These are phyloP conservation scores for Cordia subcordata DNA, from an alignment of 257 asterid genomes.

Conservation along the genomic window DNA sequence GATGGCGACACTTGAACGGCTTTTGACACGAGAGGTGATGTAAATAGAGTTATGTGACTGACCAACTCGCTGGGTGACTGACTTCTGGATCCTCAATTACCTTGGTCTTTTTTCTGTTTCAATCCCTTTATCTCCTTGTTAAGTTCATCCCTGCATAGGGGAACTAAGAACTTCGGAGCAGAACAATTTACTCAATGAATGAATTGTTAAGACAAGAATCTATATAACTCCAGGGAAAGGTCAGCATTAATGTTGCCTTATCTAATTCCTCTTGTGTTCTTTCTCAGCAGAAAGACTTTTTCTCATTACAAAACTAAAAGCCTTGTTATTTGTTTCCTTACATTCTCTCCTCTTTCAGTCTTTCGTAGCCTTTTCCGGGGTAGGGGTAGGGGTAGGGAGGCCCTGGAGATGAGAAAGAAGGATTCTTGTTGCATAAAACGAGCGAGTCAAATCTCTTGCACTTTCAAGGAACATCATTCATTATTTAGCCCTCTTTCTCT, in stretches of 20 bases:
- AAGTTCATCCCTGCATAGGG: too few relatives aligned
- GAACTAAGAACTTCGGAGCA: too few relatives aligned
- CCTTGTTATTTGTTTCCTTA: background rate
- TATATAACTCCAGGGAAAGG: too few relatives aligned
- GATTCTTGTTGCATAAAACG: too few relatives aligned
- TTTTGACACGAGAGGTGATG: background rate
- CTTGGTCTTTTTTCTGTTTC: background rate
- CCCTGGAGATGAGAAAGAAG: background rate
- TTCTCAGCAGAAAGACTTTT: background rate
- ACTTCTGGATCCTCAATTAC: background rate
- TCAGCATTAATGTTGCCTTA: too few relatives aligned
- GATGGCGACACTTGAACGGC: background rate
- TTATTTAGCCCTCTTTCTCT: too few relatives aligned
- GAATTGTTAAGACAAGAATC: too few relatives aligned
- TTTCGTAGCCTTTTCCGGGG: background rate
- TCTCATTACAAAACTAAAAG: background rate
- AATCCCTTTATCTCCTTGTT: too few relatives aligned
- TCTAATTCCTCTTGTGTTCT: background rate
- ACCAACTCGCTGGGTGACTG: too few relatives aligned
- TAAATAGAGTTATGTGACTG: too few relatives aligned
- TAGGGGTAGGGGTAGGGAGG: background rate
- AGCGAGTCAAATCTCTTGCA: too few relatives aligned
- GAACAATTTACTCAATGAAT: too few relatives aligned
- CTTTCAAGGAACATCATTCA: background rate
- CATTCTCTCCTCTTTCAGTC: background rate